These are phyloP conservation scores for Pythium pyrilobum DNA, from an alignment of 352 stramenopile genomes.

Conservation along the genomic window DNA sequence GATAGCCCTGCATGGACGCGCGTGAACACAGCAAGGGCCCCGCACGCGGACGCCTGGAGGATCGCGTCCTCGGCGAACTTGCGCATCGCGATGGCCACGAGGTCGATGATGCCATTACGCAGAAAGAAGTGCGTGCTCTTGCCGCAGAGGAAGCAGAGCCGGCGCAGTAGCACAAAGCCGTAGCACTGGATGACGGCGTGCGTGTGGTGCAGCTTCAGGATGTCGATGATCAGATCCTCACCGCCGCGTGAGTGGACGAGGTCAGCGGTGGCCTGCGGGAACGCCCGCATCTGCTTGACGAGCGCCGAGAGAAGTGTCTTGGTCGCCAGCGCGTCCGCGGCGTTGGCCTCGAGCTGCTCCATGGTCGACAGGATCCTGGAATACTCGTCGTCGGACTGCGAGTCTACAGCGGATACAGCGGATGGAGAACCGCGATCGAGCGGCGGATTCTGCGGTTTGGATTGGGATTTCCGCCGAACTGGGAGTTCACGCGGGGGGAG, in stretches of 20 bases:
- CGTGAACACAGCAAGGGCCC: constrained; percentile 71
- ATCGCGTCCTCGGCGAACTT: constrained; percentile 75
- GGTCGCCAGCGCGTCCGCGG: constrained; percentile 35
- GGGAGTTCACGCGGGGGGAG: neutral
- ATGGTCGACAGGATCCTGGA: constrained; percentile 37
- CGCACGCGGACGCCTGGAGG: constrained; percentile 69
- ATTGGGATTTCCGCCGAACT: neutral
- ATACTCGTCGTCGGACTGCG: constrained; percentile 29
- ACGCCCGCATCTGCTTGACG: constrained; percentile 77
- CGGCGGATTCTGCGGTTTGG: neutral
- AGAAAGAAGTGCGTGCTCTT: constrained; percentile 59
- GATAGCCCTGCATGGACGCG: constrained; percentile 41
- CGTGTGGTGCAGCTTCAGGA: constrained; percentile 48
- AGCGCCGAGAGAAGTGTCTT: constrained; percentile 64
- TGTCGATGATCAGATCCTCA: constrained; percentile 44
- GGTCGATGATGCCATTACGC: constrained; percentile 40
- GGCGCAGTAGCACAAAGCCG: constrained; percentile 62
- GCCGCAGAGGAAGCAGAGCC: constrained; percentile 66
- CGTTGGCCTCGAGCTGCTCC: constrained; percentile 34
- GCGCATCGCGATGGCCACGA: constrained; percentile 52
- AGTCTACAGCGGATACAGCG: neutral
- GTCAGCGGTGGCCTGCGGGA: constrained; percentile 58
- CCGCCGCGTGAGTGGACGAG: constrained; percentile 40
- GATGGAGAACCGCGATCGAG: neutral
- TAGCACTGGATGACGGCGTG: constrained; percentile 83